These are phyloP conservation scores for Arachnomyces sp. DNA, from an alignment of 2,329 filamentous ascomycete species.

Conservation along the genomic window DNA sequence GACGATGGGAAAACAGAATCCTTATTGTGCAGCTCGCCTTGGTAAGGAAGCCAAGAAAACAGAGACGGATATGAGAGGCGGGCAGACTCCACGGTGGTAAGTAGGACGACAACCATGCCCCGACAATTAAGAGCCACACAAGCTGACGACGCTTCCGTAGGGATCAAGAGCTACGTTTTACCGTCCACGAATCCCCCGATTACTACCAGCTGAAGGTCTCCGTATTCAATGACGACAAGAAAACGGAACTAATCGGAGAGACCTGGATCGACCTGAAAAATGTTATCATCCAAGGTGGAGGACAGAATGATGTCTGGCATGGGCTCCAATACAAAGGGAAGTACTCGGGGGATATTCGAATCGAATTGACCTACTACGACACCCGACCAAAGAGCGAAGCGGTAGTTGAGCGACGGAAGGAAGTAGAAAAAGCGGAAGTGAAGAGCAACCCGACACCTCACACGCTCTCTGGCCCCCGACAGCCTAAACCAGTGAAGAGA, in stretches of 20 bases:
- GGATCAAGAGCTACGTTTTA: slow-evolving; percentile 96
- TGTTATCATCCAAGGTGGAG: slow-evolving; percentile 76
- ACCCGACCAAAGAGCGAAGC: slow-evolving; percentile 72
- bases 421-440: slow-evolving; percentile 28
- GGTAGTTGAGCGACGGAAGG: slow-evolving; percentile 46
- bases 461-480: slow-evolving; percentile 38
- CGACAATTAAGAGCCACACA: not conserved
- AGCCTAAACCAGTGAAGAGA: slow-evolving; percentile 62
- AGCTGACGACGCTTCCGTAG: slow-evolving; percentile 40
- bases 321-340: slow-evolving; percentile 78
- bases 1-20: slow-evolving; percentile 97
- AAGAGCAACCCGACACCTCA: slow-evolving; percentile 19
- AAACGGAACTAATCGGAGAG: slow-evolving; percentile 92
- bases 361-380: slow-evolving; percentile 97
- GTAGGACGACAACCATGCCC: slow-evolving; percentile 18
- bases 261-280: slow-evolving; percentile 76
- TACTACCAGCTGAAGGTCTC: slow-evolving; percentile 94
- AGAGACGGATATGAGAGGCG: slow-evolving; percentile 82
- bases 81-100: slow-evolving; percentile 93
- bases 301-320: slow-evolving; percentile 93
- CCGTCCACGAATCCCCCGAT: slow-evolving; percentile 90
- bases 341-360: slow-evolving; percentile 88
- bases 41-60: slow-evolving; percentile 98
- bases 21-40: slow-evolving; percentile 86
- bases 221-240: slow-evolving; percentile 97